Base-by-base conservation (phyloP, 768 basidiomycete genomes). In the Leccinum fibrillosum region DNA sequence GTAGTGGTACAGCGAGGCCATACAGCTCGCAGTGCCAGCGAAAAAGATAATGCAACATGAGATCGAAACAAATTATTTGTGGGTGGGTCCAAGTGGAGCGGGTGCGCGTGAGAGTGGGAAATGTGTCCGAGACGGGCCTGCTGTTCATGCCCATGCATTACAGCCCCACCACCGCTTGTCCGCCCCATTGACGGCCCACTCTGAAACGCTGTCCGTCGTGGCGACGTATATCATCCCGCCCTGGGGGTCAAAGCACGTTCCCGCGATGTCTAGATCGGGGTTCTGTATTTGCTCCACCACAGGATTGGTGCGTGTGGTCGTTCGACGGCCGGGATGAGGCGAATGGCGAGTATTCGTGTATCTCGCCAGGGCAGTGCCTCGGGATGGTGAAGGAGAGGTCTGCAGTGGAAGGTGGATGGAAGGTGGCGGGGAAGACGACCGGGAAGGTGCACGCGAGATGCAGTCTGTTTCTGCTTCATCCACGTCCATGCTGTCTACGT, bases 111-210 rank as follows among this genome's bases (percentile, higher is more conserved):
- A 34, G 15, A 6, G 13, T 23, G 44, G 15, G 51, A 47, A 28
- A 49, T 30, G 53, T 15, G 53, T 15, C 53, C 35, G 25, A 23
- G 32, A 26, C 17, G 45, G 3, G 21, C 53, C 39, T 5, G 35
- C 48, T 28, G 49, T 48, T 70, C 54, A 81, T 57, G 74, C 78
- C 76, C 80, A 80, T 37, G 67, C 66, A 1, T 78, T 77, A 62
- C 77, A 80, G 47, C 77, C 73, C 85, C 86, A 90, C 88, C 88
- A 91, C 52, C 82, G 76, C 77, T 87, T 89, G 61, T 86, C 86
- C 13, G 84, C 82, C 5, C 86, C 88, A 21, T 82, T 77, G 53
- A 94, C 77, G 47, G 80, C 77, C 89, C 90, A 94, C 69, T 94
- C 92, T 7, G 85, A 86, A 25, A 94, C 76, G 37, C 85, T 84